Percentiles rank a stretch among this genome's conserved stretches.
These are phyloP conservation scores for Termitomyces sp. DNA, from an alignment of 768 basidiomycete genomes.

Conservation along the genomic window DNA sequence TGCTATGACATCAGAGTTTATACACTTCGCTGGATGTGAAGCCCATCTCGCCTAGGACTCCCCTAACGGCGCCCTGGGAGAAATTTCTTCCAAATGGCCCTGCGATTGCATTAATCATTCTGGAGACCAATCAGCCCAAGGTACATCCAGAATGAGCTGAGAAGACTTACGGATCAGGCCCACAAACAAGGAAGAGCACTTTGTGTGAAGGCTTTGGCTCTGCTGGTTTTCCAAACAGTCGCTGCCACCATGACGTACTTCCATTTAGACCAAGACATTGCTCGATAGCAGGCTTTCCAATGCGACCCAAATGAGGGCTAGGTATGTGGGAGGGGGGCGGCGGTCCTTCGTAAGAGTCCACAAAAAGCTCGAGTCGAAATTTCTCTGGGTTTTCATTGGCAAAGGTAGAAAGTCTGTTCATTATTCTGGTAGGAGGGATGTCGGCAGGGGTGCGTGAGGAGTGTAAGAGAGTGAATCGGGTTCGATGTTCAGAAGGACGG, in stretches of 20 bases:
- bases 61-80: constrained; percentile 70
- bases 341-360: constrained; percentile 42
- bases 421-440: constrained; percentile 61
- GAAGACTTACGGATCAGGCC: constrained; percentile 69
- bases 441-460: constrained; percentile 57
- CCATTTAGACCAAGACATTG: constrained; percentile 27
- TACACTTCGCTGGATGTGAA: constrained; percentile 59
- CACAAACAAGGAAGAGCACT: constrained; percentile 72
- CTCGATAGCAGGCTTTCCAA: constrained; percentile 46
- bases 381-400: constrained; percentile 48
- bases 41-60: constrained; percentile 61
- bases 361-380: constrained; percentile 58
- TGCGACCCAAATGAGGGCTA: constrained; percentile 43
- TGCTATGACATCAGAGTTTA: constrained; percentile 43
- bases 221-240: constrained; percentile 19
- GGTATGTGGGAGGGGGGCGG: constrained; percentile 14
- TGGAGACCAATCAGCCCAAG: constrained; percentile 22
- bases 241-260: constrained; percentile 31
- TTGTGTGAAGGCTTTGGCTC: constrained; percentile 24
- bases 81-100: constrained; percentile 74
- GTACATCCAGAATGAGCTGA: background rate
- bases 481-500: constrained; percentile 23
- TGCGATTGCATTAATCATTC: constrained; percentile 72
- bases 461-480: constrained; percentile 71
- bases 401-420: constrained; percentile 46